phyloP scores from a whole-genome alignment of 257 asterid species.

The Solanum peruvianum region DNA sequence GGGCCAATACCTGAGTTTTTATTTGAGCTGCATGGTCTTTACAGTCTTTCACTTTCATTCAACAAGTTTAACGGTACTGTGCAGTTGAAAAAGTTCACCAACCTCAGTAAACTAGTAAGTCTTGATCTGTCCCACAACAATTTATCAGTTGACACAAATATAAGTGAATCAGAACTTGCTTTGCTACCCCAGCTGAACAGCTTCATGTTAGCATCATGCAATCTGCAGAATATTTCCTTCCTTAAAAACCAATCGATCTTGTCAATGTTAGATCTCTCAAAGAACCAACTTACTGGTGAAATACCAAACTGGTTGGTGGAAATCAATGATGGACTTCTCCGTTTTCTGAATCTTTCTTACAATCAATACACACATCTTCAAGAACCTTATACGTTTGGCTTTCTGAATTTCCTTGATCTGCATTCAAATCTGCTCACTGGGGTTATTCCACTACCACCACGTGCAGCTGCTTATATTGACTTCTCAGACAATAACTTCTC shows the following conservation, averaged over 20 bases:
- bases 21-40: neutral
- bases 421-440: neutral
- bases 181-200: conserved; percentile 3
- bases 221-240: conserved; percentile 20
- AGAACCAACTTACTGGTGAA: conserved; percentile 5
- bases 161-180: neutral
- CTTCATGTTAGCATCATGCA: conserved; percentile 38
- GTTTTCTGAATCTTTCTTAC: neutral
- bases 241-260: conserved; percentile 15
- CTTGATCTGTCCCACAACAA: conserved; percentile 7
- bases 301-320: neutral
- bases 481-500: conserved; percentile 16
- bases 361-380: neutral
- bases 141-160: conserved; percentile 1
- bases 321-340: neutral
- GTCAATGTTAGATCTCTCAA: conserved; percentile 14
- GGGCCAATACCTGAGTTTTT: conserved; percentile 5
- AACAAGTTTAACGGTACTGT: conserved; percentile 2
- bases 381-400: neutral
- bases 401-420: neutral
- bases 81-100: neutral
- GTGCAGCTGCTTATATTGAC: conserved; percentile 10
- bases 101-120: neutral
- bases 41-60: neutral
- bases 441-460: neutral